phyloP scores from a whole-genome alignment of 2,329 filamentous ascomycete genomes.

The Fusarium sororula region DNA sequence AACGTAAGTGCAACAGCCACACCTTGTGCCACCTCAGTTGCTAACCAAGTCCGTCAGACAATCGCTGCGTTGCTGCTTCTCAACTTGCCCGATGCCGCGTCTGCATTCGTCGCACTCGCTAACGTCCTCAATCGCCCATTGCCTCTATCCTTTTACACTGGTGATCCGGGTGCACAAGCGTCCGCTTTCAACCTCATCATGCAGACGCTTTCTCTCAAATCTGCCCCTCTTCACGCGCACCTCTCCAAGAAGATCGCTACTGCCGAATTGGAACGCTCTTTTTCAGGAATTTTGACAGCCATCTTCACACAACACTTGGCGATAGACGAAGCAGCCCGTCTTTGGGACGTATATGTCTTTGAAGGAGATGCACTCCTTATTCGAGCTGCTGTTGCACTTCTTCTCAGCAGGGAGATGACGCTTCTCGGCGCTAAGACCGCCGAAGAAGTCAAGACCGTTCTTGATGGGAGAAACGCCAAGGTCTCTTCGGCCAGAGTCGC shows the following conservation, averaged over 20 bases:
- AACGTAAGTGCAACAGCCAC: constrained; percentile 65
- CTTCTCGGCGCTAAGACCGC: constrained; percentile 58
- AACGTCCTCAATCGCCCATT: constrained; percentile 82
- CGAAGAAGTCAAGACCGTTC: constrained; percentile 54
- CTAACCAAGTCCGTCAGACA: constrained; percentile 57
- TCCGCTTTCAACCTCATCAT: constrained; percentile 76
- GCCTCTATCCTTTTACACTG: constrained; percentile 78
- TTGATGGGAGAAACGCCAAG: constrained; percentile 45
- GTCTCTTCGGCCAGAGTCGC: constrained; percentile 47
- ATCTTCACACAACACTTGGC: constrained; percentile 71
- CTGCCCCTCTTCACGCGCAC: constrained; percentile 70
- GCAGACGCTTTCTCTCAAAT: constrained; percentile 72
- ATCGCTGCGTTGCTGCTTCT: constrained; percentile 78
- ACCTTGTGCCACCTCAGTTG: constrained; percentile 3
- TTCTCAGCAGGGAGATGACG: constrained; percentile 63
- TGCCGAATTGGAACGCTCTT: constrained; percentile 61
- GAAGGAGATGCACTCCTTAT: constrained; percentile 80
- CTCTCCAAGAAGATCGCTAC: constrained; percentile 61
- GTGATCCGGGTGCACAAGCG: constrained; percentile 73
- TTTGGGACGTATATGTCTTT: constrained; percentile 87
- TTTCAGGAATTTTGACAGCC: constrained; percentile 68
- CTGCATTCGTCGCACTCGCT: constrained; percentile 76
- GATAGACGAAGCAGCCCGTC: constrained; percentile 74
- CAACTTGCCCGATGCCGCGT: constrained; percentile 70
- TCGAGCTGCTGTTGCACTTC: constrained; percentile 73